Evolutionary conservation across 768 basidiomycete species (phyloP), one percentile per base, ranked within the genome.

Genomic region (Phallus indusiatus): DNA sequence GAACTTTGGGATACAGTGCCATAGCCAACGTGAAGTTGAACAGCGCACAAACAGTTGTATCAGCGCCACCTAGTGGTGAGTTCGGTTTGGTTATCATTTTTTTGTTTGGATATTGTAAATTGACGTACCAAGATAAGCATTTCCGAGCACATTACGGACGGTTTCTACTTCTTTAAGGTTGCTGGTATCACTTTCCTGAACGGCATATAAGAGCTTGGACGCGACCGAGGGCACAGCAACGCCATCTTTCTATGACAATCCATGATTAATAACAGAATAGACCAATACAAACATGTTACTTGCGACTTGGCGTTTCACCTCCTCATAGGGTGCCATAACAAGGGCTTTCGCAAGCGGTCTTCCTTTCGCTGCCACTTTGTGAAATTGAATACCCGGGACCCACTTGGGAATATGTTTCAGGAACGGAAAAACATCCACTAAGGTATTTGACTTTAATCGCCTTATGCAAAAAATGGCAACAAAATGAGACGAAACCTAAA

Each of bases 341-440:
- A 36, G 16, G 24, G 37, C 36, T 28, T 35, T 12, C 5, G 33
- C n/a, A 16, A 28, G 18, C 14, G 14, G 22, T 22, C 10, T 18
- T 36, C 48, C 33, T 22, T 61, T 37, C 20, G 36, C 51, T 5
- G 34, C 60, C 20, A 18, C 18, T 3, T 55, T 57, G 37, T 66
- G 55, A 55, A 66, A 66, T 33, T 51, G 46, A 11, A 64, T 56
- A 17, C 64, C 64, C 2, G 65, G 65, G 33, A 66, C 55, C 65
- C 65, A 66, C 9, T 53, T 55, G 7, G 65, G 65, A 21, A 66
- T 50, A 33, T 65, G 33, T 51, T 35, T 47, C 20, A 63, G 60
- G 60, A 21, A 65, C 16, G 48, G 28, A 28, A 28, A 28, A 28
- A 28, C 28, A 7, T 28, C 28, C 28, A 28, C 28, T 28, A 28